Conservation (phyloP, 2,329 filamentous ascomycete species). For the Sporothrix brunneoviolacea region DNA sequence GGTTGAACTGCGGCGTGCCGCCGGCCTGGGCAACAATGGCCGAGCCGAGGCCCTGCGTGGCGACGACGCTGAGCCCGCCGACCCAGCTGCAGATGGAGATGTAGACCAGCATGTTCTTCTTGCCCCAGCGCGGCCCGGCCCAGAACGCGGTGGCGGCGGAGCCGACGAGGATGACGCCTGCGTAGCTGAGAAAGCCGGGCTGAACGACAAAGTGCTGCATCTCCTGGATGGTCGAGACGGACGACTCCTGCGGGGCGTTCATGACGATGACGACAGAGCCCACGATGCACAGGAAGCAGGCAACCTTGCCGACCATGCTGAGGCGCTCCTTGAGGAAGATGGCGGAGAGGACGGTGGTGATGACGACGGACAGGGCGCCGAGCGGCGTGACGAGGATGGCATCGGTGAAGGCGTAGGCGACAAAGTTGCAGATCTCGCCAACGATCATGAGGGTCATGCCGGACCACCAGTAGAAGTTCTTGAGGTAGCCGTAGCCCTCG, state of each 20-base stretch:
- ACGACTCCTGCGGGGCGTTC: slow-evolving; percentile 82
- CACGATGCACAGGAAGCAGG: slow-evolving; percentile 90
- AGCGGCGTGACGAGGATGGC: slow-evolving; percentile 91
- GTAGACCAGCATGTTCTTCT: slow-evolving; percentile 97
- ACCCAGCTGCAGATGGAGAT: slow-evolving; percentile 93
- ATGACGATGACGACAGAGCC: slow-evolving; percentile 90
- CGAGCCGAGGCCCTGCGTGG: slow-evolving; percentile 85
- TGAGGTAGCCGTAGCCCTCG: slow-evolving; percentile 94
- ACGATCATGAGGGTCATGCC: slow-evolving; percentile 97
- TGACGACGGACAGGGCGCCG: slow-evolving; percentile 84
- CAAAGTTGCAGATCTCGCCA: slow-evolving; percentile 94
- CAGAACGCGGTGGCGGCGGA: slow-evolving; percentile 68
- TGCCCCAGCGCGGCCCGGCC: slow-evolving; percentile 81
- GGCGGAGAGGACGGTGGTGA: slow-evolving; percentile 83
- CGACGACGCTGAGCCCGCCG: slow-evolving; percentile 88
- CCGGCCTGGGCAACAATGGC: slow-evolving; percentile 82
- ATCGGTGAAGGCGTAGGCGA: slow-evolving; percentile 94
- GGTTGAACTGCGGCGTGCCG: slow-evolving; percentile 83
- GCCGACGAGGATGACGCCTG: slow-evolving; percentile 73
- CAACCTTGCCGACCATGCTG: slow-evolving; percentile 92
- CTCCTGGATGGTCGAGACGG: slow-evolving; percentile 80
- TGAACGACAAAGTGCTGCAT: slow-evolving; percentile 84
- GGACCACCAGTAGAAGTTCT: slow-evolving; percentile 89
- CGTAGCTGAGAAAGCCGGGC: slow-evolving; percentile 79
- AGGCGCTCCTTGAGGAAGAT: slow-evolving; percentile 94